phyloP scores from a whole-genome alignment of 768 basidiomycete species.

The Collybiopsis luxurians region DNA sequence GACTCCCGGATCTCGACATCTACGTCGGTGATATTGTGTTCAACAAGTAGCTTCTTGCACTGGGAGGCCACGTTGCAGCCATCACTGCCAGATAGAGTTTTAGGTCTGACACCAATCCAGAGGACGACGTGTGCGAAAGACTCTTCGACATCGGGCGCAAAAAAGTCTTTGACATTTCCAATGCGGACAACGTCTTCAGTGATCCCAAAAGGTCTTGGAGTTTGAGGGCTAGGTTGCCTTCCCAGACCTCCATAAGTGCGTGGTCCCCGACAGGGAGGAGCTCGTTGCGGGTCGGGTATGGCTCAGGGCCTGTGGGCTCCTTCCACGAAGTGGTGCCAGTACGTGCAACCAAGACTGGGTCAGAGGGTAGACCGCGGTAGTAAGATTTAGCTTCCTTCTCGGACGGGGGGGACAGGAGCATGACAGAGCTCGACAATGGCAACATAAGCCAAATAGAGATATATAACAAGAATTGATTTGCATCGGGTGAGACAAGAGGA shows the following conservation, averaged over 20 bases:
- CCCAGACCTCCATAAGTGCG: slow-evolving; percentile 17
- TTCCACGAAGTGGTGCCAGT: slow-evolving; percentile 19
- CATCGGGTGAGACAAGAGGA: too few relatives aligned
- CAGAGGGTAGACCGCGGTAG: slow-evolving; percentile 27
- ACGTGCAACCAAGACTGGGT: slow-evolving; percentile 25
- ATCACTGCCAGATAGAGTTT: slow-evolving; percentile 22
- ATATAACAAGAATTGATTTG: too few relatives aligned
- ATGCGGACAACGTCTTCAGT: too few relatives aligned
- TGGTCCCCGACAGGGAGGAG: slow-evolving; percentile 20
- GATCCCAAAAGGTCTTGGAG: too few relatives aligned
- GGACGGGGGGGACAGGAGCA: slow-evolving; percentile 8
- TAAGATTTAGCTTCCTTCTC: slow-evolving; percentile 18
- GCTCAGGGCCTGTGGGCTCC: slow-evolving; percentile 21
- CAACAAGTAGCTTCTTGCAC: slow-evolving; percentile 20
- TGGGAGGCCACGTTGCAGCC: slow-evolving; percentile 22
- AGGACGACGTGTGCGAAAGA: too few relatives aligned
- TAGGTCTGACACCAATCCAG: slow-evolving; percentile 31
- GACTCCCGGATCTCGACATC: slow-evolving; percentile 31
- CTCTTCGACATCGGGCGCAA: too few relatives aligned
- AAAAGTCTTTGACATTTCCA: too few relatives aligned
- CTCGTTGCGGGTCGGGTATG: slow-evolving; percentile 22
- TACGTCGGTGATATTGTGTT: slow-evolving; percentile 25
- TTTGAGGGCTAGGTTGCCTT: slow-evolving; percentile 14
- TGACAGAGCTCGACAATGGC: too few relatives aligned
- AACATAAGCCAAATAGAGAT: too few relatives aligned